Conservation (phyloP, 2,329 filamentous ascomycete species). For the Furcasterigmium sp. region DNA sequence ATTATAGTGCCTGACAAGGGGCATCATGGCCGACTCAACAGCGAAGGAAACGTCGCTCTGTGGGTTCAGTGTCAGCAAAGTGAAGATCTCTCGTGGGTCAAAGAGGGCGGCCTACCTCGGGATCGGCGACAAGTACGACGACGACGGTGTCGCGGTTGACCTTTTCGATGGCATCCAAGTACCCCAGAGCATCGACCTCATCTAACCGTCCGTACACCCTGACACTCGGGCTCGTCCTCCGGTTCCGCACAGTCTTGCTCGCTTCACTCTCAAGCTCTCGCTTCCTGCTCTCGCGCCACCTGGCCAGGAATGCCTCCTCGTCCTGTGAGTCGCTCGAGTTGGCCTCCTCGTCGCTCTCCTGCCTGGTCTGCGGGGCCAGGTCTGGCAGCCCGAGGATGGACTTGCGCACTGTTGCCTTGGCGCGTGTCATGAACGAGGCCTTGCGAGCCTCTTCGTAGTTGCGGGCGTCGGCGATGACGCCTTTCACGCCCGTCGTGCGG, state of each 20-base stretch:
- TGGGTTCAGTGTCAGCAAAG: conserved; percentile 17
- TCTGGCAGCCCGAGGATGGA: conserved; percentile 45
- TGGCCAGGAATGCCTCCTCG: conserved; percentile 75
- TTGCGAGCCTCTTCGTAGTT: conserved; percentile 66
- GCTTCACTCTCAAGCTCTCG: conserved; percentile 67
- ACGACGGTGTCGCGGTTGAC: conserved; percentile 76
- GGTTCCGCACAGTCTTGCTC: conserved; percentile 49
- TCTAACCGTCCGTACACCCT: conserved; percentile 75
- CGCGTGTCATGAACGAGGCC: conserved; percentile 47
- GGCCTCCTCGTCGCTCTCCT: conserved; percentile 40
- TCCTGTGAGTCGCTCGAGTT: conserved; percentile 52
- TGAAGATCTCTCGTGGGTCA: not conserved
- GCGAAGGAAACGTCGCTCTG: conserved; percentile 75
- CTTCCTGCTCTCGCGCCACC: conserved; percentile 79
- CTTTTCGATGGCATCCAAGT: conserved; percentile 94
- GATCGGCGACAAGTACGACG: conserved; percentile 89
- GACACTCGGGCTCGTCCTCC: conserved; percentile 71
- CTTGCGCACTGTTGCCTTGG: conserved; percentile 42
- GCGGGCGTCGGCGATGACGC: conserved; percentile 79
- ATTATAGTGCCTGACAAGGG: conserved; percentile 66
- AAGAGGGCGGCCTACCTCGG: conserved; percentile 70
- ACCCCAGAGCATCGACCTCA: conserved; percentile 82
- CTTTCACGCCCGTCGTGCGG: conserved; percentile 76
- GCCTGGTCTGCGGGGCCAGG: conserved; percentile 22
- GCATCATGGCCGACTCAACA: conserved; percentile 72